Evolutionary conservation across 345 rosid species (phyloP), one percentile per base, ranked within the genome.

Genomic region (Dovyalis caffra): DNA sequence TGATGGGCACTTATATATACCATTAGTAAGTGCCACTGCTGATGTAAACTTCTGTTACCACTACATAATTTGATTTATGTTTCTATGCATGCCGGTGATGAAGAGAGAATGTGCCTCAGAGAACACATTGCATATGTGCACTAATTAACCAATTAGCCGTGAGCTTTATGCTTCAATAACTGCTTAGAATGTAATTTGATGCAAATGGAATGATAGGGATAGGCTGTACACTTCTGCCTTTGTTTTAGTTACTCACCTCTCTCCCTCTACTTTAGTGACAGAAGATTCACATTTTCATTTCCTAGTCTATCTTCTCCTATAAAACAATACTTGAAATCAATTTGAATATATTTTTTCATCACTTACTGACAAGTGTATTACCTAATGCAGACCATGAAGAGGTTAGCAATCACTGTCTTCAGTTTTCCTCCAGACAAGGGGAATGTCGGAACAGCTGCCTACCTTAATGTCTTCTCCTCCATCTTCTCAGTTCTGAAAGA

Each of bases 351-450:
- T 37, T 33, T 65, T 70, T 38, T 74, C 62, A 35, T 75, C 31
- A 76, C 37, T 18, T 81, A 64, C 35, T 80, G 56, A 76, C 71
- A 65, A 77, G 38, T 10, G 26, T 25, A 51, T 77, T 49, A 28
- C 33, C 64, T 67, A 10, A 61, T 76, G 84, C 97, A 95, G 99
- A 84, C 90, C 9, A 96, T 89, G 85, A 95, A 93, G 90, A 91
- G 78, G 81, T 72, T 95, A 8, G 98, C 99, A 12, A 91, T 95
- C 79, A 95, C 99, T 8, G 99, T 95, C 77, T 95, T 95, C 89
- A 95, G 98, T 83, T 95, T 95, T 84, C 99, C 99, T 77, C 98
- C 99, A 1, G 98, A 95, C 81, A 95, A 95, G 79, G 99, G 99
- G 53, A 95, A 95, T 68, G 90, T 95, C 26, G 99, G 99, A 18